Percentiles rank a stretch among this genome's conserved stretches.
These are phyloP conservation scores for Borealophlyctis nickersoniae DNA, from an alignment of 192 early-diverging fungal species.

Conservation along the genomic window DNA sequence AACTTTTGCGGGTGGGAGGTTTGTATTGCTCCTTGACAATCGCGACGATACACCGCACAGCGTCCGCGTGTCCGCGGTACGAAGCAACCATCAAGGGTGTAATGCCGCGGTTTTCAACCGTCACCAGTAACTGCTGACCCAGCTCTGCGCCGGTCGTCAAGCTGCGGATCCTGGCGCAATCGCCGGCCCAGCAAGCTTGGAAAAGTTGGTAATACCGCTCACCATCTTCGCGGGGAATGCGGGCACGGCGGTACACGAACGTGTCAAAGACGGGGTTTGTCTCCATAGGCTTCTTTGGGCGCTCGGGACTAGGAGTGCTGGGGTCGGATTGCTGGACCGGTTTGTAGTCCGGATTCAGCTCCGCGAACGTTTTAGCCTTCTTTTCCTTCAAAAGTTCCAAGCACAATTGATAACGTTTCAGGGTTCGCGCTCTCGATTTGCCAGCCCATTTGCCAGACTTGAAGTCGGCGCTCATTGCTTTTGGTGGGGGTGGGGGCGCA, in stretches of 20 bases:
- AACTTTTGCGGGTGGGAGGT: background rate
- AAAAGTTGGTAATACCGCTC: conserved; percentile 8
- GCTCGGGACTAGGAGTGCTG: background rate
- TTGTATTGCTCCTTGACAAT: conserved; percentile 11
- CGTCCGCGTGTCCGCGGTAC: conserved; percentile 6
- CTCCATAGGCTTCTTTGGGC: background rate
- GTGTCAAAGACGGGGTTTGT: background rate
- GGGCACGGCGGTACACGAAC: background rate
- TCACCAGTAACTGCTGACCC: conserved; percentile 5
- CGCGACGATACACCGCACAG: background rate
- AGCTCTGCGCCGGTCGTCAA: conserved; percentile 3
- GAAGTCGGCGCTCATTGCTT: background rate
- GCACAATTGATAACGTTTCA: too few relatives aligned
- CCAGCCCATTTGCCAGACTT: background rate
- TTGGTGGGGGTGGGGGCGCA: background rate
- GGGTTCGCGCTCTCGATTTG: background rate
- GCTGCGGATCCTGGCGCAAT: conserved; percentile 3
- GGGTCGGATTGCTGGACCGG: background rate
- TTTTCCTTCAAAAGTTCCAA: background rate
- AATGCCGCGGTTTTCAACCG: background rate
- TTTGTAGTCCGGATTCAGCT: background rate
- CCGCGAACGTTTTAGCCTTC: background rate
- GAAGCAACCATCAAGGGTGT: conserved; percentile 16
- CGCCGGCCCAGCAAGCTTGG: conserved; percentile 13
- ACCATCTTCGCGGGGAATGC: background rate